Evolutionary conservation across 345 rosid species (phyloP), one percentile per base, ranked within the genome.

Genomic region (Hypericum androsaemum): DNA sequence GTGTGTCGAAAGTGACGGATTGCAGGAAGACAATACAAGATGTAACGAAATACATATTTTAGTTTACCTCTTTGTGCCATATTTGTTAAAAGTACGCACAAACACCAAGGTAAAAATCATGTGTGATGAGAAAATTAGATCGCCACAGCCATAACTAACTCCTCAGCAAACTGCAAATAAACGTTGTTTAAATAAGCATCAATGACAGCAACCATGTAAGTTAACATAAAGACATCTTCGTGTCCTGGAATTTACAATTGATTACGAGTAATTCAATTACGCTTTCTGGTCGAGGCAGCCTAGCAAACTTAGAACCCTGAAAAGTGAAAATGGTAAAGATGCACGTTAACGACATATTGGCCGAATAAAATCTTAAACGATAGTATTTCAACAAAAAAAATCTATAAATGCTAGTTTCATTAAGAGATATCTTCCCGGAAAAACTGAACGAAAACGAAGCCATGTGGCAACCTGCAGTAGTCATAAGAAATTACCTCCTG

Each of bases 271-370:
- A 16, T 53, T 45, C 10, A 12, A 46, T 4, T 13, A 32, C 28
- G 22, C 28, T 46, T 32, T 46, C 50, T 14, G 50, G 50, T 6
- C 28, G 50, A 13, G 50, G 50, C 5, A 46, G 22, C 50, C 22
- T 46, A 32, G 50, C 50, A 46, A 46, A 10, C 22, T 14, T 46
- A 14, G 50, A 46, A 9, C 50, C 50, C 50, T 46, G 50, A 13
- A 46, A 46, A 32, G 10, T 35, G 7, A 10, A 41, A 32, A 43
- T 59, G 60, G 32, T 22, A 22, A 22, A 22, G 32, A 22, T 50
- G 43, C 64, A 56, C 54, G 64, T 54, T 43, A 59, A 41, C n/a
- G n/a, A 50, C 22, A 60, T 12, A 47, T 16, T 45, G 39, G 36
- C 58, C 13, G 38, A 10, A 65, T 53, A 43, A 48, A 50, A 59